Evolutionary conservation across 2,329 filamentous ascomycete species (phyloP).

Genomic region (Lojkania enalia): DNA sequence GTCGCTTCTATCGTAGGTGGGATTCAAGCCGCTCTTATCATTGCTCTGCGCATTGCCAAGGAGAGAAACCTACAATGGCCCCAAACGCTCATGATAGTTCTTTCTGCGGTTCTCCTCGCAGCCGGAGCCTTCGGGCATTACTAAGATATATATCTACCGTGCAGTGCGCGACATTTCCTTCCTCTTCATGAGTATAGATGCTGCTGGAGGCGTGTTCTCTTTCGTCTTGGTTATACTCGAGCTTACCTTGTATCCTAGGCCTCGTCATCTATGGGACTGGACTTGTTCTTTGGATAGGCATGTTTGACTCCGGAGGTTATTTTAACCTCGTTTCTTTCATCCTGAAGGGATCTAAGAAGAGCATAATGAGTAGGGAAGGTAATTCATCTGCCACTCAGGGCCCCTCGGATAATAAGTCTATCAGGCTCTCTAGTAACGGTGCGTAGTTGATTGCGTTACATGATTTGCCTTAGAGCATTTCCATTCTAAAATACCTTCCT

Average conservation of each 20-base stretch:
- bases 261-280: slow-evolving; percentile 70
- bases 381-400: no score
- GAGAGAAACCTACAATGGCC: slow-evolving; percentile 60
- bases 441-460: slow-evolving; percentile 50
- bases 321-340: slow-evolving; percentile 67
- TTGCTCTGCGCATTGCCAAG: slow-evolving; percentile 55
- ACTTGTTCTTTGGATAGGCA: slow-evolving; percentile 67
- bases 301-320: slow-evolving; percentile 67
- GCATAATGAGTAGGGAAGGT: slow-evolving; percentile 9
- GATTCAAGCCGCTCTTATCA: slow-evolving; percentile 62
- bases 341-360: slow-evolving; percentile 38
- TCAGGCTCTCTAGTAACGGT: no score
- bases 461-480: slow-evolving; percentile 62
- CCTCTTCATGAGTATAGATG: slow-evolving; percentile 71
- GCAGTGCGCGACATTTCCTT: slow-evolving; percentile 74
- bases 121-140: slow-evolving; percentile 70
- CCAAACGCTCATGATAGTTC: slow-evolving; percentile 65
- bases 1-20: slow-evolving; percentile 62
- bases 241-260: slow-evolving; percentile 62
- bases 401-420: no score
- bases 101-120: slow-evolving; percentile 65
- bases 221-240: slow-evolving; percentile 67
- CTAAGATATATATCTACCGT: slow-evolving; percentile 68
- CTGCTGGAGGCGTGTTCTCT: slow-evolving; percentile 68
- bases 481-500: slow-evolving; percentile 64